Evolutionary conservation across 768 basidiomycete species (phyloP).

Genomic region (Leccinum truebloodii): DNA sequence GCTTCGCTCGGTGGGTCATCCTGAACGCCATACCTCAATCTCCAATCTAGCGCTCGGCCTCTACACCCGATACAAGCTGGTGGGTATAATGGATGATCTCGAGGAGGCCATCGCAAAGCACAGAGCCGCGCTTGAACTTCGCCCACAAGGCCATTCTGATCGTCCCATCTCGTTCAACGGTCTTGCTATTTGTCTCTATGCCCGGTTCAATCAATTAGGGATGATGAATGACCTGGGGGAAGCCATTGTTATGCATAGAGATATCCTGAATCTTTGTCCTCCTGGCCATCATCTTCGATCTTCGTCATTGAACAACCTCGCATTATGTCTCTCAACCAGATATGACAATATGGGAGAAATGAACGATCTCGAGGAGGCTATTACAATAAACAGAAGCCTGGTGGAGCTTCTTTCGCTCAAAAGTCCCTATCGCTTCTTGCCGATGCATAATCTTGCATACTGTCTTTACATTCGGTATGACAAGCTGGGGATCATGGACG

Average conservation of each 20-base stretch:
- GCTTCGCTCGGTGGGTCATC: neutral
- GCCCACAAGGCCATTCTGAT: slow-evolving; percentile 13
- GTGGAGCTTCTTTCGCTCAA: neutral
- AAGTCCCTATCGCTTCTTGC: neutral
- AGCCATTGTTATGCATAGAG: neutral
- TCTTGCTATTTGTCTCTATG: slow-evolving; percentile 18
- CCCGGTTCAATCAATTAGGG: neutral
- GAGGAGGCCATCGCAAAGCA: slow-evolving; percentile 19
- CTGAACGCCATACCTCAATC: neutral
- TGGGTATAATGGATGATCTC: slow-evolving; percentile 10
- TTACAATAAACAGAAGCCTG: neutral
- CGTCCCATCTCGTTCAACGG: slow-evolving; percentile 12
- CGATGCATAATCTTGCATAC: slow-evolving; percentile 2
- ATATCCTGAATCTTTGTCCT: neutral
- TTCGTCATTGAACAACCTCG: slow-evolving; percentile 2
- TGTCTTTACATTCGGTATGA: neutral
- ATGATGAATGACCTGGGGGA: neutral
- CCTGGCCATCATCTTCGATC: slow-evolving; percentile 4
- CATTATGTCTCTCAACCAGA: neutral
- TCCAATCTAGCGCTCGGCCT: slow-evolving; percentile 5
- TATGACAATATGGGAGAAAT: neutral
- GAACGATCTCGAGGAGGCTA: slow-evolving; percentile 1
- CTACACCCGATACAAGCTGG: neutral
- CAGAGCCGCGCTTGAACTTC: slow-evolving; percentile 9
- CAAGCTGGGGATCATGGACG: neutral